These are phyloP conservation scores for Russula virescens DNA, from an alignment of 768 basidiomycete species.

Conservation along the genomic window DNA sequence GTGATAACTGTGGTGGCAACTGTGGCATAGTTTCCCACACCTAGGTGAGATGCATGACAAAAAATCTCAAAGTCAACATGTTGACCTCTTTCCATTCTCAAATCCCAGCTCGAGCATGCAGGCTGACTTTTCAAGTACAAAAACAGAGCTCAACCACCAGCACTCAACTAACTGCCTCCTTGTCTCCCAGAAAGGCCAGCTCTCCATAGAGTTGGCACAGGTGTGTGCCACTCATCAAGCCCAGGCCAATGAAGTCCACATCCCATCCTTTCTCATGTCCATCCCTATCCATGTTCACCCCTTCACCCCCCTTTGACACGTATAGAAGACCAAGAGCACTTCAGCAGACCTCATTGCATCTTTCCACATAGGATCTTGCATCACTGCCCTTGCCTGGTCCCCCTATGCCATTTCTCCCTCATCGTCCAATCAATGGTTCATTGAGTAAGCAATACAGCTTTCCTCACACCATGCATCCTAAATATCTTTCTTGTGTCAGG, in stretches of 20 bases:
- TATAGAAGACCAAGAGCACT: constrained; percentile 34
- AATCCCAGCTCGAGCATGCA: constrained; percentile 24
- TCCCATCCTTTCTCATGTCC: background rate
- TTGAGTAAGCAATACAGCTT: constrained; percentile 48
- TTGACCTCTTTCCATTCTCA: no score
- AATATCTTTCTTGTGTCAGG: constrained; percentile 33
- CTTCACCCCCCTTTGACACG: constrained; percentile 32
- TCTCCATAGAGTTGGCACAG: constrained; percentile 20
- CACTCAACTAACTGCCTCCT: constrained; percentile 19
- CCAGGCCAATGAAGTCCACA: constrained; percentile 19
- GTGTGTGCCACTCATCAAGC: constrained; percentile 8
- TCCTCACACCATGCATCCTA: constrained; percentile 8
- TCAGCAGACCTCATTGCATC: constrained; percentile 52
- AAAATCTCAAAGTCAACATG: no score
- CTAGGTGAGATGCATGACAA: no score
- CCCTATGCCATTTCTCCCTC: constrained; percentile 62
- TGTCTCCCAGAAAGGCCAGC: constrained; percentile 22
- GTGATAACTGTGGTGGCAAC: no score
- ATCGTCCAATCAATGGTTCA: constrained; percentile 55
- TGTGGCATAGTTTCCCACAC: no score
- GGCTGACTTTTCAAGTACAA: constrained; percentile 23
- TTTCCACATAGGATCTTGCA: constrained; percentile 64
- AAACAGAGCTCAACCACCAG: constrained; percentile 22
- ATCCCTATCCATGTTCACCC: constrained; percentile 18
- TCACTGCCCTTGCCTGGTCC: constrained; percentile 79